phyloP scores from a whole-genome alignment of 768 basidiomycete species.

The Russula brevipes region DNA sequence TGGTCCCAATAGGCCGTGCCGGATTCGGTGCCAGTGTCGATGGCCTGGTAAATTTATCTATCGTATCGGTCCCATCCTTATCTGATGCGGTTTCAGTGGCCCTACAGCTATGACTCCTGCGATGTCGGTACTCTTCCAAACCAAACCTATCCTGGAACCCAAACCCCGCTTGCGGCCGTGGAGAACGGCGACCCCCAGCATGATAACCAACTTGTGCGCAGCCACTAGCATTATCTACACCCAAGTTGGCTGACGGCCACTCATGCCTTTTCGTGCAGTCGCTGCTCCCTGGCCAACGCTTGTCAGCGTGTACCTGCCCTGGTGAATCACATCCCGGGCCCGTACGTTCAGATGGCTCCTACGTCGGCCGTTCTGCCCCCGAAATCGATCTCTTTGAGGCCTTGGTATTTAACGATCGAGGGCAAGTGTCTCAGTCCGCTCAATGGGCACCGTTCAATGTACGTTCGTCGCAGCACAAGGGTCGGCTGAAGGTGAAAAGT shows the following conservation, averaged over 20 bases:
- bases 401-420: slow-evolving; percentile 47
- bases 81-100: slow-evolving; percentile 48
- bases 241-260: neutral
- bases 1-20: slow-evolving; percentile 51
- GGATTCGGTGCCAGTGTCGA: slow-evolving; percentile 86
- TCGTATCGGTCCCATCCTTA: slow-evolving; percentile 1
- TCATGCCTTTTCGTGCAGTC: slow-evolving; percentile 33
- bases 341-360: slow-evolving; percentile 66
- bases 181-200: slow-evolving; percentile 49
- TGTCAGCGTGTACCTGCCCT: slow-evolving; percentile 84
- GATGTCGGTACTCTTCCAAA: slow-evolving; percentile 57
- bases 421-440: slow-evolving; percentile 75
- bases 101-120: slow-evolving; percentile 78
- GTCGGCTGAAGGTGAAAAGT: neutral
- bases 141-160: slow-evolving; percentile 68
- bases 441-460: slow-evolving; percentile 61
- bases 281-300: slow-evolving; percentile 74
- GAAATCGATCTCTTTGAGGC: slow-evolving; percentile 93
- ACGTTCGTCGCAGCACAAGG: neutral
- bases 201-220: slow-evolving; percentile 42
- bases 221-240: slow-evolving; percentile 47
- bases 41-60: slow-evolving; percentile 53
- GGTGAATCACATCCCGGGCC: slow-evolving; percentile 89
- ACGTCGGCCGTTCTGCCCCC: slow-evolving; percentile 71
- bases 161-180: slow-evolving; percentile 58